Percentiles rank a stretch among this genome's conserved stretches.
These are phyloP conservation scores for Globisporangium polare DNA, from an alignment of 352 stramenopile genomes.

Conservation along the genomic window DNA sequence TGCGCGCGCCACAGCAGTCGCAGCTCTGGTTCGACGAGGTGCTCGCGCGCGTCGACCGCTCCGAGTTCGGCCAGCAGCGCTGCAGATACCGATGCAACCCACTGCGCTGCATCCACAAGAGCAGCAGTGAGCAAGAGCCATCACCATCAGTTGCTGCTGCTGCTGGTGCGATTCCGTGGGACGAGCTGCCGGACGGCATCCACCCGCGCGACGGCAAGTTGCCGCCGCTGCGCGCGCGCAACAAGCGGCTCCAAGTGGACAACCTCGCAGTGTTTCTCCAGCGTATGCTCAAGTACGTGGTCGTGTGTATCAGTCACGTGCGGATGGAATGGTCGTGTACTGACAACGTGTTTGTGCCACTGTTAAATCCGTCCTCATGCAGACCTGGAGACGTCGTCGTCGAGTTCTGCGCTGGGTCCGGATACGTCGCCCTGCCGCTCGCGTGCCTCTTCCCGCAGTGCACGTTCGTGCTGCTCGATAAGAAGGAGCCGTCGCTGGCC, in stretches of 20 bases:
- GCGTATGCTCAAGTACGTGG: conserved; percentile 43
- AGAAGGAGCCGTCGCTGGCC: conserved; percentile 68
- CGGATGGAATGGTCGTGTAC: neutral
- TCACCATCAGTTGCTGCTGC: too few relatives aligned
- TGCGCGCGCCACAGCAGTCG: conserved; percentile 40
- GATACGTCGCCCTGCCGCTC: conserved; percentile 72
- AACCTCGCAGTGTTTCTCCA: conserved; percentile 73
- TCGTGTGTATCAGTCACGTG: neutral
- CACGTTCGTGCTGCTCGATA: conserved; percentile 76
- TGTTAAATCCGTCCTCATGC: neutral
- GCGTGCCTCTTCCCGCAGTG: conserved; percentile 71
- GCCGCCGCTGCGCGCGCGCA: conserved; percentile 39
- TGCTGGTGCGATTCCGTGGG: conserved; percentile 54
- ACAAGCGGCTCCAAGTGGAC: conserved; percentile 77
- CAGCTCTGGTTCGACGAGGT: conserved; percentile 76
- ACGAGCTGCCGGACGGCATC: conserved; percentile 52
- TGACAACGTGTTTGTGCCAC: neutral
- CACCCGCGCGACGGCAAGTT: conserved; percentile 69
- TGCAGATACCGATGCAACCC: conserved; percentile 59
- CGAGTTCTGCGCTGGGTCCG: conserved; percentile 78
- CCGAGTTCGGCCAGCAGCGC: conserved; percentile 27
- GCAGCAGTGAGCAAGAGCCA: neutral
- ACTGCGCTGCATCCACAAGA: conserved; percentile 37
- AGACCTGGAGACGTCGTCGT: conserved; percentile 73
- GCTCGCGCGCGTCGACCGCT: conserved; percentile 47